Evolutionary conservation across 2,329 filamentous ascomycete genomes (phyloP), one percentile per base, ranked within the genome.

Genomic region (Sporothrix phasma): DNA sequence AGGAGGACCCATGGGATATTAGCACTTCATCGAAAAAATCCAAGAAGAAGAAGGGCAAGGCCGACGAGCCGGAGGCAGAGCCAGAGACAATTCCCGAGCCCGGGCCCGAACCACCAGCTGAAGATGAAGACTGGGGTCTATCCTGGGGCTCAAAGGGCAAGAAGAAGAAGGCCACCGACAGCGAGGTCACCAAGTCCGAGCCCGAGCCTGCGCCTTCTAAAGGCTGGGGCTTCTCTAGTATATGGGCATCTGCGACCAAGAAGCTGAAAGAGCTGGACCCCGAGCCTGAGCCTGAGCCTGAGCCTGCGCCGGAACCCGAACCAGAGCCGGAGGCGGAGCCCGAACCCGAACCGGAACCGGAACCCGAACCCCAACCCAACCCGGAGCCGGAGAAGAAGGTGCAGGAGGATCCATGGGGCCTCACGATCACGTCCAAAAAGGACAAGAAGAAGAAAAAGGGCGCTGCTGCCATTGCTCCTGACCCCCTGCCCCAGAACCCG

Each of bases 391-490:
- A 53, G 37, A 53, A 59, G 43, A 53, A 60, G 60, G 39, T 58
- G 11, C 37, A 65, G 6, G 39, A 62, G 17, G 29, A 51, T 22
- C 39, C 54, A 3, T 64, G 63, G 63, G 53, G 62, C 24, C 59
- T 45, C 15, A 17, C 29, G 7, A 45, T 31, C 22, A 58, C 70
- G 3, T 43, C 53, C 22, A 58, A 58, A n/a, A 58, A 64, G 31
- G 68, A 66, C 72, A 72, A 69, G 68, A 72, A 54, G 71, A 76
- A 66, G 45, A 66, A 63, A n/a, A 66, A 66, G 49, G 62, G 39
- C 6, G 49, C 24, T 17, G 45, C 15, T 5, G 49, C 49, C 11
- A 17, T 26, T 17, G 49, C 5, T 11, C 51, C 51, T 24, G 51
- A 56, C 39, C 51, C 51, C 39, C n/a, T n/a, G n/a, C n/a, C n/a